Percentiles rank a stretch among this genome's conserved stretches.
These are phyloP conservation scores for Pseudogymnoascus sp. DNA, from an alignment of 2,329 filamentous ascomycete species.

Conservation along the genomic window DNA sequence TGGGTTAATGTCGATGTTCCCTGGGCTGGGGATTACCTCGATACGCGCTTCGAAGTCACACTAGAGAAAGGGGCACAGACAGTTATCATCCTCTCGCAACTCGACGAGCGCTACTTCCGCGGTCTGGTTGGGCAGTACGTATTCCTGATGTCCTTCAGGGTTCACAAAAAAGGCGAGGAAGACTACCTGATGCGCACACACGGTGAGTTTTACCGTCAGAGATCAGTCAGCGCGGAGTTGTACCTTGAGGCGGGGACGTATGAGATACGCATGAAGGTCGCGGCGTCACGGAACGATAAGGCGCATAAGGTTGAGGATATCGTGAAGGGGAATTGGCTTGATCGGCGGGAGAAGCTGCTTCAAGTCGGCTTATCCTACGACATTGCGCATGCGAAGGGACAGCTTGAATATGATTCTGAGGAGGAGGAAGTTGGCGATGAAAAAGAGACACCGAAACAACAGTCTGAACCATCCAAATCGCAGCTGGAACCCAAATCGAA, in stretches of 20 bases:
- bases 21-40: slow-evolving; percentile 53
- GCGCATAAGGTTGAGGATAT: slow-evolving; percentile 40
- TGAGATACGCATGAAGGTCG: slow-evolving; percentile 47
- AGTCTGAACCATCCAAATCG: not conserved
- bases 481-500: not conserved
- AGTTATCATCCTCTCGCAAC: slow-evolving; percentile 52
- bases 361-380: slow-evolving; percentile 54
- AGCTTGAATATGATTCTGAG: slow-evolving; percentile 35
- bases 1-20: slow-evolving; percentile 56
- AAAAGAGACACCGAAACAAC: too few relatives aligned
- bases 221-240: slow-evolving; percentile 52
- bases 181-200: slow-evolving; percentile 53
- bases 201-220: slow-evolving; percentile 43
- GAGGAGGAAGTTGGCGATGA: not conserved
- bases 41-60: slow-evolving; percentile 51
- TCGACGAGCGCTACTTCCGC: slow-evolving; percentile 54
- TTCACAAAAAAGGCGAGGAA: slow-evolving; percentile 44
- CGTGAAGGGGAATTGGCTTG: slow-evolving; percentile 41
- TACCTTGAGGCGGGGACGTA: slow-evolving; percentile 50
- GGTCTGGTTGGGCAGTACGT: slow-evolving; percentile 52
- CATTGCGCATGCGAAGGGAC: slow-evolving; percentile 51
- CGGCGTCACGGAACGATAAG: slow-evolving; percentile 37
- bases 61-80: slow-evolving; percentile 47
- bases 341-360: slow-evolving; percentile 46
- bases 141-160: slow-evolving; percentile 38